A percentile compares a stretch with the other conserved stretches of the same genome.
Conservation (phyloP, 2,329 filamentous ascomycete genomes). For the Colletotrichum siamense region DNA sequence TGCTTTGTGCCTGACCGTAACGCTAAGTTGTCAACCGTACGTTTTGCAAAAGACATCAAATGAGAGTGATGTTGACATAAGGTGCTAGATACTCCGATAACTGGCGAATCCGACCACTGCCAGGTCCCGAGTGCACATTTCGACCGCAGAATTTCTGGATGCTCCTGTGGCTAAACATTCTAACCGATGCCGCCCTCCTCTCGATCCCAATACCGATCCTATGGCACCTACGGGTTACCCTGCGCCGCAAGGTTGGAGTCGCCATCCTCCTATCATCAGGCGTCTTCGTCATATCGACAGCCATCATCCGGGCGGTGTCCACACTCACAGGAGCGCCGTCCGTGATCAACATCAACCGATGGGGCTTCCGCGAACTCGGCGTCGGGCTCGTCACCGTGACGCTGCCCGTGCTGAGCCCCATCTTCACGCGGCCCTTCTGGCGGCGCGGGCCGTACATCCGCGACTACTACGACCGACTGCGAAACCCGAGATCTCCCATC, state of each 20-base stretch:
- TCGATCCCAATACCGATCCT: constrained; percentile 30
- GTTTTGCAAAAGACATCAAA: background rate
- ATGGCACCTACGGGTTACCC: constrained; percentile 22
- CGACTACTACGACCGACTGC: constrained; percentile 2
- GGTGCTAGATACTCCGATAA: constrained; percentile 18
- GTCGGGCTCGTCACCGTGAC: constrained; percentile 25
- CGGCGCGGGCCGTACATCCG: constrained; percentile 14
- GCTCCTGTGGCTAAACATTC: constrained; percentile 27
- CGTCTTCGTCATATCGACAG: constrained; percentile 31
- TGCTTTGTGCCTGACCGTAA: constrained; percentile 16
- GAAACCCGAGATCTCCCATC: background rate
- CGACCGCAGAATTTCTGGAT: constrained; percentile 28
- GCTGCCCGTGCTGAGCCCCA: constrained; percentile 19
- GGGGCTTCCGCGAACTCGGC: constrained; percentile 28
- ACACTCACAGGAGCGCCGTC: constrained; percentile 26
- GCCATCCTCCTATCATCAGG: constrained; percentile 28
- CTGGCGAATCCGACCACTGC: constrained; percentile 28
- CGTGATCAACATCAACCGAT: constrained; percentile 28
- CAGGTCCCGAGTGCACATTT: constrained; percentile 21
- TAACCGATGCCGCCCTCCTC: constrained; percentile 29
- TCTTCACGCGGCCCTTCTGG: constrained; percentile 24
- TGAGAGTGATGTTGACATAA: background rate
- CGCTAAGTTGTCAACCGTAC: constrained; percentile 23
- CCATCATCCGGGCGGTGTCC: constrained; percentile 25
- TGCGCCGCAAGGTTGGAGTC: constrained; percentile 24